These are phyloP conservation scores for Saprolegnia diclina DNA, from an alignment of 352 stramenopile species.

Conservation along the genomic window DNA sequence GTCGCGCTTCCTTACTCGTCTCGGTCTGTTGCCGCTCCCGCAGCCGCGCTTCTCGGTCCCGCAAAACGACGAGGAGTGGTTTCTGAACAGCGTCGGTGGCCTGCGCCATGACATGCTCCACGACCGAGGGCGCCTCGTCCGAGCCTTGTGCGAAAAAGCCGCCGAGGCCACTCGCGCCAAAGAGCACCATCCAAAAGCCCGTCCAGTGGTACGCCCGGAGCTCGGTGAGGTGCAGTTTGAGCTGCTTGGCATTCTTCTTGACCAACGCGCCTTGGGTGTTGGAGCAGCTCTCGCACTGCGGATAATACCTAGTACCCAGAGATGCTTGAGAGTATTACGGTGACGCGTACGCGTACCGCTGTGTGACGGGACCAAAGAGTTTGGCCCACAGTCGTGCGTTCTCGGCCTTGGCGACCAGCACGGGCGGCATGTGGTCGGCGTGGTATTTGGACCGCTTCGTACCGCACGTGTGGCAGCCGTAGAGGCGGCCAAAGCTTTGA, in stretches of 20 bases:
- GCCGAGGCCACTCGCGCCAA: constrained; percentile 30
- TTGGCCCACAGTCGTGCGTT: constrained; percentile 1
- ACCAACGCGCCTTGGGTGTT: constrained; percentile 39
- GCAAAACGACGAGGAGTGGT: background rate
- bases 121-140: background rate
- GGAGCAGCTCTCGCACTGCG: constrained; percentile 76
- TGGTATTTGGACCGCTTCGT: constrained; percentile 57
- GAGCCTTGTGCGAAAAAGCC: constrained; percentile 1
- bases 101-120: constrained; percentile 13
- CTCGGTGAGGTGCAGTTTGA: constrained; percentile 57
- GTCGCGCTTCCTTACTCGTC: background rate
- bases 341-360: background rate
- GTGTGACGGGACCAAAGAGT: constrained; percentile 8
- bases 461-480: constrained; percentile 79
- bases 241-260: constrained; percentile 38
- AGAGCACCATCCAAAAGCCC: constrained; percentile 73
- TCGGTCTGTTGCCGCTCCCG: background rate
- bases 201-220: constrained; percentile 70
- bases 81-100: constrained; percentile 14
- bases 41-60: constrained; percentile 5
- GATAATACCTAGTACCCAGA: constrained; percentile 67
- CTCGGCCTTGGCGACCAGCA: constrained; percentile 58
- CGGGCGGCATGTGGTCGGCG: constrained; percentile 69
- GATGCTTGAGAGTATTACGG: background rate
- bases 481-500: constrained; percentile 72